Evolutionary conservation across 1,139 yeast genomes (phyloP), one percentile per base, ranked within the genome.

Genomic region (Geotrichum histeridarum): DNA sequence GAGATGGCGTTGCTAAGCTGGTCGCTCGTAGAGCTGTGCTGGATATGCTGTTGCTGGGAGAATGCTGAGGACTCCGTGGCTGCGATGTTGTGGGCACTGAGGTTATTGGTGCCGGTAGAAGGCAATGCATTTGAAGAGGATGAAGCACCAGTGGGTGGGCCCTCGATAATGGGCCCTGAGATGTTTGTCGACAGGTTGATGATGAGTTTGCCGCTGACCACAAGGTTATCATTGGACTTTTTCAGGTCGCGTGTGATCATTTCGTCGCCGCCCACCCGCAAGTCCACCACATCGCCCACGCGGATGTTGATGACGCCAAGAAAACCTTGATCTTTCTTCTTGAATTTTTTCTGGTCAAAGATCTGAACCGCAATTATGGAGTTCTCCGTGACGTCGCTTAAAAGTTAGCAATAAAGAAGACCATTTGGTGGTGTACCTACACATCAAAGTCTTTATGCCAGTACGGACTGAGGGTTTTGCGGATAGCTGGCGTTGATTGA

Each of bases 291-390:
- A 70, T 93, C 98, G 48, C 95, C 94, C 44, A 91, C 81, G 63
- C 95, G 79, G 53, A 93, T 81, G 71, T 93, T 94, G 57, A 94
- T 94, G 18, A 93, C 99, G 57, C 99, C 99, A 53, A 93, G 76
- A 64, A 93, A 93, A n/a, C 99, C 99, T 71, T 93, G 99, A 69
- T 93, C 99, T 79, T 90, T 91, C 83, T 90, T 90, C 70, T 93
- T 93, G 75, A 93, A 93, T 72, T 93, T 93, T 69, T 90, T 91
- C 71, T 91, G 98, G 70, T 93, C 99, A 72, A 94, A 93, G 14
- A 93, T 94, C 70, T 93, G 99, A 60, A 93, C 83, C 8, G 94
- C 96, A 56, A 93, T 76, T 47, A 91, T 88, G 17, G 95, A 86
- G 63, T 87, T 86, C 65, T 90, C 96, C 61, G 78, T 79, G 32